Conservation (phyloP, 2,329 filamentous ascomycete genomes). For the Aspergillus quadricinctus region DNA sequence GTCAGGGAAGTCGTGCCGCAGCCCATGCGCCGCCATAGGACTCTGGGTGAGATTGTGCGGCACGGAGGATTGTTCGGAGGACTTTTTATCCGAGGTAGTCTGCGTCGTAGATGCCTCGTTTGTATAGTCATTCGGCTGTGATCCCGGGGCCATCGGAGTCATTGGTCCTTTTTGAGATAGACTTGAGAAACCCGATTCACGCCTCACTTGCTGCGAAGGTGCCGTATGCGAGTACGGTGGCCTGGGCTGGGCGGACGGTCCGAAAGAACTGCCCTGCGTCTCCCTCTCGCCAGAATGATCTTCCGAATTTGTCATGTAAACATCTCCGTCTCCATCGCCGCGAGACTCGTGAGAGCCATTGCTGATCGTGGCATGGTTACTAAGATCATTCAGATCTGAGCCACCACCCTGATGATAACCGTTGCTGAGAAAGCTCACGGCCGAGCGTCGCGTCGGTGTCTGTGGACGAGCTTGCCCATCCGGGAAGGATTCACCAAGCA, state of each 20-base stretch:
- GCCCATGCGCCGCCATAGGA: conserved; percentile 39
- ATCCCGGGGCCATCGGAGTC: conserved; percentile 56
- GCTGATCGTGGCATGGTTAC: conserved; percentile 46
- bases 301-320: conserved; percentile 57
- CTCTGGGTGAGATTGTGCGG: conserved; percentile 66
- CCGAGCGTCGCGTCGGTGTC: conserved; percentile 54
- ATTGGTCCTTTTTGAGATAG: conserved; percentile 49
- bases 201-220: conserved; percentile 42
- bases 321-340: conserved; percentile 51
- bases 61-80: conserved; percentile 67
- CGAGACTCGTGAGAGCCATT: conserved; percentile 47
- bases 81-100: conserved; percentile 76
- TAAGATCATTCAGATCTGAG: conserved; percentile 35
- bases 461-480: conserved; percentile 48
- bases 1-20: conserved; percentile 49
- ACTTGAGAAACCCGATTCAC: conserved; percentile 43
- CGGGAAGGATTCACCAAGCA: conserved; percentile 62
- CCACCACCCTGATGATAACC: conserved; percentile 47
- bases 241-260: conserved; percentile 47
- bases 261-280: conserved; percentile 47
- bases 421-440: conserved; percentile 50
- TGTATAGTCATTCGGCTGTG: conserved; percentile 58
- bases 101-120: conserved; percentile 91
- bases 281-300: conserved; percentile 37
- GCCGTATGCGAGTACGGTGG: conserved; percentile 44